Evolutionary conservation across 306 rosid genomes (phyloP).

Genomic region (Inga oerstediana): DNA sequence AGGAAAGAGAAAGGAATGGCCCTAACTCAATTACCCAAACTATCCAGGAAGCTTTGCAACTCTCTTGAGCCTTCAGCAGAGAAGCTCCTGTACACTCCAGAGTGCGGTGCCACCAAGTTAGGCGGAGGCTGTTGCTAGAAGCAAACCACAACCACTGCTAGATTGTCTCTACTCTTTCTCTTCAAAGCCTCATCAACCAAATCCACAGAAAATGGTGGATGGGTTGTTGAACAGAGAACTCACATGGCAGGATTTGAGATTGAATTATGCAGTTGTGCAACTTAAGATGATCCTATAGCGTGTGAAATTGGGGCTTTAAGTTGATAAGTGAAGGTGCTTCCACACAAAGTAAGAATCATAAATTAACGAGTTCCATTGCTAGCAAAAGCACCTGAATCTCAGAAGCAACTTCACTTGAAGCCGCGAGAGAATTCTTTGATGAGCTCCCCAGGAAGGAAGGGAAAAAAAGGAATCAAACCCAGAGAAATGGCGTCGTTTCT

Average conservation of each 20-base stretch:
- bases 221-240: background rate
- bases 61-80: no score
- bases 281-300: slow-evolving; percentile 7
- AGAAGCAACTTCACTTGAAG: slow-evolving; percentile 31
- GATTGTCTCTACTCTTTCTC: no score
- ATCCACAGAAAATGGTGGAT: background rate
- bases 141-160: no score
- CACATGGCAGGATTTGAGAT: slow-evolving; percentile 2
- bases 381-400: slow-evolving; percentile 36
- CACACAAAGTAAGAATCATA: slow-evolving; percentile 22
- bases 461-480: background rate
- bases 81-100: no score
- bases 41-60: no score
- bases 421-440: slow-evolving; percentile 26
- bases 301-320: background rate
- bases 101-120: no score
- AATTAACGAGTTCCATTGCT: slow-evolving; percentile 26
- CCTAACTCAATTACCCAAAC: no score
- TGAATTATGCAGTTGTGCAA: background rate
- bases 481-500: background rate
- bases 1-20: no score
- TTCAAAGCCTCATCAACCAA: no score
- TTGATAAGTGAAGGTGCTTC: slow-evolving; percentile 28
- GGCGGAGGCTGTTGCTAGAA: no score
- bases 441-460: slow-evolving; percentile 24